Conservation (phyloP, 176 grass and related monocot genomes). For the Aegilops umbellulata region DNA sequence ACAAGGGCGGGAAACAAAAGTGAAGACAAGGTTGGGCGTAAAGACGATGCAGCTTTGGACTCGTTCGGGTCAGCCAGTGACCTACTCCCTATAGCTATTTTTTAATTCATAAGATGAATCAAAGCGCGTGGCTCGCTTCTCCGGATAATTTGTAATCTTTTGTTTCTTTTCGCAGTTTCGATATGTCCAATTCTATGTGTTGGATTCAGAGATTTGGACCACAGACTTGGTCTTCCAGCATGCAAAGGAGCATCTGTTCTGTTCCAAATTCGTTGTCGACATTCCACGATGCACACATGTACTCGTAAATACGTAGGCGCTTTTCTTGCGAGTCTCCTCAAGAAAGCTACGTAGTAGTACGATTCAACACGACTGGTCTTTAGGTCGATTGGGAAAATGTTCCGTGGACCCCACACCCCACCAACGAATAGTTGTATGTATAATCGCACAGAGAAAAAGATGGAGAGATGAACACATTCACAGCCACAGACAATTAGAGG, state of each 20-base stretch:
- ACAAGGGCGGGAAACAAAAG: neutral
- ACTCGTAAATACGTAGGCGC: neutral
- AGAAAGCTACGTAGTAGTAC: neutral
- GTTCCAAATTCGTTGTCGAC: neutral
- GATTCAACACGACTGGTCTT: neutral
- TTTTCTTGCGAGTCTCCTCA: neutral
- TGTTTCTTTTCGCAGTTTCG: neutral
- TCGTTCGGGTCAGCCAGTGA: neutral
- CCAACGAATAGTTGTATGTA: conserved; percentile 14
- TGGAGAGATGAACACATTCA: neutral
- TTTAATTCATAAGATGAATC: too few relatives aligned
- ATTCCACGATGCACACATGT: neutral
- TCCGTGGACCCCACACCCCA: conserved; percentile 26
- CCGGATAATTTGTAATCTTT: neutral
- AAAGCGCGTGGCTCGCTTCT: too few relatives aligned
- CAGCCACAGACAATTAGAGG: conserved; percentile 34
- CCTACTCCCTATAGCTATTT: neutral
- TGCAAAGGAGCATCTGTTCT: neutral
- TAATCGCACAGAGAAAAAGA: neutral
- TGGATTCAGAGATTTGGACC: neutral
- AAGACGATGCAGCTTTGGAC: conserved; percentile 5
- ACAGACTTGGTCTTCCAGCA: neutral
- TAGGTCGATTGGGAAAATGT: conserved; percentile 21
- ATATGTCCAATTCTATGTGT: too few relatives aligned
- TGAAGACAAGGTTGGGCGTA: neutral